These are phyloP conservation scores for Termitomyces heimii DNA, from an alignment of 768 basidiomycete species.

Conservation along the genomic window DNA sequence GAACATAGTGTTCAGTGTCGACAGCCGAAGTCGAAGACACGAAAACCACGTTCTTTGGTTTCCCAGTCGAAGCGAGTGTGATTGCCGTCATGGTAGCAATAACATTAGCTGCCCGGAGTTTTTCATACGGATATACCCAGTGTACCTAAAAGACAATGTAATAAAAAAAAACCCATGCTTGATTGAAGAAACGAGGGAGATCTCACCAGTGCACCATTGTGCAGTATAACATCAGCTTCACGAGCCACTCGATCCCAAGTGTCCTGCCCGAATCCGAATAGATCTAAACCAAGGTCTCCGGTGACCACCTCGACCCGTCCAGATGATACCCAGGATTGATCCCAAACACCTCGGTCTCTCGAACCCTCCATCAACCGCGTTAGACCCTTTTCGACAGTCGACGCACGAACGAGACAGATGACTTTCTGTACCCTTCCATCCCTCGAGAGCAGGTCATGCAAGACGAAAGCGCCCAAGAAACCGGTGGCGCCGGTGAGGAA, in stretches of 20 bases:
- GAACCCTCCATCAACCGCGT: slow-evolving; percentile 66
- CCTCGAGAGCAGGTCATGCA: slow-evolving; percentile 70
- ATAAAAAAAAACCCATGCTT: neutral
- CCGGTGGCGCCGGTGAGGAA: slow-evolving; percentile 98
- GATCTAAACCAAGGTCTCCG: slow-evolving; percentile 75
- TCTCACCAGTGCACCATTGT: slow-evolving; percentile 94
- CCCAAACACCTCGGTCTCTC: slow-evolving; percentile 82
- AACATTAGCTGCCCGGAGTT: slow-evolving; percentile 89
- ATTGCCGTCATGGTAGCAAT: slow-evolving; percentile 81
- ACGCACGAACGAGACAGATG: slow-evolving; percentile 84
- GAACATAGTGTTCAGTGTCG: slow-evolving; percentile 87
- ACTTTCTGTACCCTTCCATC: slow-evolving; percentile 70
- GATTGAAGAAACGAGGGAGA: neutral
- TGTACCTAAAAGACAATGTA: slow-evolving; percentile 63
- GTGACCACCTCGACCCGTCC: slow-evolving; percentile 71
- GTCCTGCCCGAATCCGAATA: slow-evolving; percentile 63
- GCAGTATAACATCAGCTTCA: slow-evolving; percentile 80
- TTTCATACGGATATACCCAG: slow-evolving; percentile 98
- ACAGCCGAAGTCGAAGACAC: slow-evolving; percentile 95
- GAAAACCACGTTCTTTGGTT: slow-evolving; percentile 79
- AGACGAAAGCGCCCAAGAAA: slow-evolving; percentile 91
- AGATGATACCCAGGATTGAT: slow-evolving; percentile 69
- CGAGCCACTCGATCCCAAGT: slow-evolving; percentile 62
- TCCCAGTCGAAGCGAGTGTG: slow-evolving; percentile 66
- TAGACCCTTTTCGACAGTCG: slow-evolving; percentile 54